Evolutionary conservation across 768 basidiomycete genomes (phyloP), one percentile per base, ranked within the genome.

Genomic region (Leucosporidium scottii): DNA sequence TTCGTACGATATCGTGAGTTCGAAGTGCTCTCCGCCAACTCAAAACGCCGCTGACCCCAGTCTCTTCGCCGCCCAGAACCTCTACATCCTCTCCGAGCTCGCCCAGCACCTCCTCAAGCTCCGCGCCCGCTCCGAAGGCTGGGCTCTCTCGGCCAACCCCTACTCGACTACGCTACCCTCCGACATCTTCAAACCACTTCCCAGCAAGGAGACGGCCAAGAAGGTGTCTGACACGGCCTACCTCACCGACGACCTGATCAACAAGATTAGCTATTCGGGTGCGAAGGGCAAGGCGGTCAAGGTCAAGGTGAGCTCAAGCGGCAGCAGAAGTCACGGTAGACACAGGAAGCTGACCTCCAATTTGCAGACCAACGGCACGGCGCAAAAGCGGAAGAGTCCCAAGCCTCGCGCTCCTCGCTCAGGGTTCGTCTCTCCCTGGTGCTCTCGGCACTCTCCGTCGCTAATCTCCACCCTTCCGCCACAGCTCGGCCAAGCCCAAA

Each of bases 81-180:
- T 99, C 50, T 98, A 96, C 75, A 82, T 85, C 13, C 81, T 91
- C 66, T 86, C 89, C 71, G 96, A 99, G 74, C 82, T 98, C 12
- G 87, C 94, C 0, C 91, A 96, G 78, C 85, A 90, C 73, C 80
- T 96, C 44, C 87, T 97, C 78, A 88, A 87, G 74, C 79, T 82
- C 1, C 83, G 84, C n/a, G 83, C 86, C 1, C 80, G 85, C 44
- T 64, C 78, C 20, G 84, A 87, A 65, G 82, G 83, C 4, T 97
- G 93, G 91, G 82, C 82, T 5, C 79, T 97, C 4, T 81, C 85
- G 62, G 87, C 85, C 39, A 89, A 89, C 77, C 91, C 91, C 1
- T 89, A 87, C 9, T 88, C 88, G 75, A 78, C 93, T 54, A 84
- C 84, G 70, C 78, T 97, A 25, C 94, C 93, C 0, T 75, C 82